Evolutionary conservation across 495 filamentous ascomycete genomes (phyloP).

Genomic region (Penicillium goetzii): DNA sequence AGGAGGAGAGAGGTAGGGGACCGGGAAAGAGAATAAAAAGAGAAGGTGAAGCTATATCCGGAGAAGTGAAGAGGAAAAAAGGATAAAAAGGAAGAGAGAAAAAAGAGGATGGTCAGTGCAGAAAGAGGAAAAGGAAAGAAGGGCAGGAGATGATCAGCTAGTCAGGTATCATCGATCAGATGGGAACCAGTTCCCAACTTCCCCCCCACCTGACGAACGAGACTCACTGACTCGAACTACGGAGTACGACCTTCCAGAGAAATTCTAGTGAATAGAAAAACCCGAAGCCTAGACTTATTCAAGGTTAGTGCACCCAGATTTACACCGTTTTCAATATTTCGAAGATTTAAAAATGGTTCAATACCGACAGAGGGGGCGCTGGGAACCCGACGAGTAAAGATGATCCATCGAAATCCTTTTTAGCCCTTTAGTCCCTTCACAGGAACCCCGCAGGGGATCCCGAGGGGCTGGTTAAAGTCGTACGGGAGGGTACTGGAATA

Average conservation of each 20-base stretch:
- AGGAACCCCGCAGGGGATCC: constrained; percentile 10
- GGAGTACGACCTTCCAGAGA: not conserved
- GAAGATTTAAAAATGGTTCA: too few species aligned
- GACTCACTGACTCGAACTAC: too few species aligned
- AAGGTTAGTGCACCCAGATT: not conserved
- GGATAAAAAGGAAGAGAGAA: not conserved
- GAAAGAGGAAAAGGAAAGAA: not conserved
- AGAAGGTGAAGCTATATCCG: constrained; percentile 27
- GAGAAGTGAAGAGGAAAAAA: not conserved
- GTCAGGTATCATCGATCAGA: not conserved
- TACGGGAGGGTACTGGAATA: not conserved
- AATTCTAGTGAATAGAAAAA: not conserved
- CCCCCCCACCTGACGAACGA: not conserved
- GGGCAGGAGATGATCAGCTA: not conserved
- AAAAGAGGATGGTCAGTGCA: not conserved
- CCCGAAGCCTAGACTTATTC: not conserved
- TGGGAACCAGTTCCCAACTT: not conserved
- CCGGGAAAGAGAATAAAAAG: constrained; percentile 8
- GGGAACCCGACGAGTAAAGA: constrained; percentile 19
- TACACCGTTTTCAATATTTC: too few species aligned
- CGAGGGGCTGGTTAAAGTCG: constrained; percentile 9
- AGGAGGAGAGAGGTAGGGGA: not conserved
- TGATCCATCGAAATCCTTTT: constrained; percentile 2
- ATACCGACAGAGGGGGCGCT: constrained; percentile 25
- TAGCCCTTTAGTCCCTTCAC: not conserved